A percentile compares a stretch with the other conserved stretches of the same genome.
Evolutionary conservation across 2,329 filamentous ascomycete genomes (phyloP).

Genomic region (Fusarium nisikadoi): DNA sequence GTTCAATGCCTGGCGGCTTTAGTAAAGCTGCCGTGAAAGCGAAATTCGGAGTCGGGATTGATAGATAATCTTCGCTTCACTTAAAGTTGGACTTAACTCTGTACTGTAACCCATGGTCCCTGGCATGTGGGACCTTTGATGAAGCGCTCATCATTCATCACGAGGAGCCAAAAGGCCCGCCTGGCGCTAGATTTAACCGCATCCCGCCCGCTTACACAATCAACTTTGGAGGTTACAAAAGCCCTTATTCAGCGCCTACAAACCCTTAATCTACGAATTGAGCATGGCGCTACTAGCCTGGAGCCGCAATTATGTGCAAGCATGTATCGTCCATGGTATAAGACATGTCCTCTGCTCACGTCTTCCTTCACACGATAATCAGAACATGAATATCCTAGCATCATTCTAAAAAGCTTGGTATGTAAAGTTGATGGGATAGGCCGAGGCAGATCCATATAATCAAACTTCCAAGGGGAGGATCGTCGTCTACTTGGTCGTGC

Average conservation of each 20-base stretch:
- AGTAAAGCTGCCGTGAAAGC: slow-evolving; percentile 7
- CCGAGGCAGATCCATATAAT: slow-evolving; percentile 23
- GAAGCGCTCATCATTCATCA: slow-evolving; percentile 2
- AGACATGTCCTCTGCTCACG: neutral
- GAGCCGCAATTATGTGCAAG: neutral
- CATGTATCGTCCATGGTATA: neutral
- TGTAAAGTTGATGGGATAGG: neutral
- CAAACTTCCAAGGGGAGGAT: slow-evolving; percentile 17
- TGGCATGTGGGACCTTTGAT: slow-evolving; percentile 12
- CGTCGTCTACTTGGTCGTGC: slow-evolving; percentile 5
- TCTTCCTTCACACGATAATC: neutral
- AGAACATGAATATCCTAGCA: neutral
- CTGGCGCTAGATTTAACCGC: slow-evolving; percentile 9
- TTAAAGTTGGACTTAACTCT: slow-evolving; percentile 11
- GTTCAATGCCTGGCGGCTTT: neutral
- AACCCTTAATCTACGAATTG: neutral
- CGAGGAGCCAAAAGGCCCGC: slow-evolving; percentile 1
- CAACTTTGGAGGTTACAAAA: slow-evolving; percentile 3
- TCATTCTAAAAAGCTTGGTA: neutral
- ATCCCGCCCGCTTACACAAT: slow-evolving; percentile 32
- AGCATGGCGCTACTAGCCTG: neutral
- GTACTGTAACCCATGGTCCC: neutral
- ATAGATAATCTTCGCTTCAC: slow-evolving; percentile 3
- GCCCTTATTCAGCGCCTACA: slow-evolving; percentile 10
- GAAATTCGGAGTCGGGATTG: slow-evolving; percentile 7